Base-by-base conservation (phyloP, 2,329 filamentous ascomycete genomes). In the Eurotiales sp. region DNA sequence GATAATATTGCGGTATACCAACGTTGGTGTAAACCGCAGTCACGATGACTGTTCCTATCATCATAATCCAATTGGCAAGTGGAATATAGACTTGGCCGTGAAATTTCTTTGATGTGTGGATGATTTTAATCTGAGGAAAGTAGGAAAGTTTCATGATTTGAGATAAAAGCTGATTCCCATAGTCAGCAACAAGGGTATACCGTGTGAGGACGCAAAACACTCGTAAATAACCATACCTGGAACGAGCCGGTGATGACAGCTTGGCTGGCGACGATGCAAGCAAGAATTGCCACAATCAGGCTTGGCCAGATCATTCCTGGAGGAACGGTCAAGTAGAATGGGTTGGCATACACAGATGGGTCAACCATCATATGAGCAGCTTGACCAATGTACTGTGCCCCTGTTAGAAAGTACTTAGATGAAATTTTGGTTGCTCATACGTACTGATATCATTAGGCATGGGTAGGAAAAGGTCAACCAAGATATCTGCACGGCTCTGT, bases 21-120 rank as follows among this genome's bases (percentile, higher is more conserved):
- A 65, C 68, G 51, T 88, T 86, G 63, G 84, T 87, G 70, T 88
- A 90, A 2, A 88, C 80, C 0, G 81, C 82, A 0, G 87, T 86
- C 8, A 90, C 83, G 8, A 90, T 72, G n/a, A 92, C 78, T 1
- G 85, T 85, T 1, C 86, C 86, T 27, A 87, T 73, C 83, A 90
- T 86, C 55, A 91, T 74, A 1, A 90, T 70, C 85, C 87, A 90
- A 61, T 91, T 91, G 3, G 83, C 82, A 11, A 87, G 71, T 0
- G 87, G 87, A 14, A 92, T 82, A 60, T 90, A 91, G 0, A 91
- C 74, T 61, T 92, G 87, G 2, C 86, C 86, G 59, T 90, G 83
- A 56, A 88, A 88, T 2, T 70, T 77, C 30, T 77, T 79, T 5
- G 84, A 87, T 0, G 86, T 90, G 61, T 90, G 86, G 1, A 86